These are phyloP conservation scores for Penicillium verhagenii DNA, from an alignment of 495 filamentous ascomycete genomes.

Conservation along the genomic window DNA sequence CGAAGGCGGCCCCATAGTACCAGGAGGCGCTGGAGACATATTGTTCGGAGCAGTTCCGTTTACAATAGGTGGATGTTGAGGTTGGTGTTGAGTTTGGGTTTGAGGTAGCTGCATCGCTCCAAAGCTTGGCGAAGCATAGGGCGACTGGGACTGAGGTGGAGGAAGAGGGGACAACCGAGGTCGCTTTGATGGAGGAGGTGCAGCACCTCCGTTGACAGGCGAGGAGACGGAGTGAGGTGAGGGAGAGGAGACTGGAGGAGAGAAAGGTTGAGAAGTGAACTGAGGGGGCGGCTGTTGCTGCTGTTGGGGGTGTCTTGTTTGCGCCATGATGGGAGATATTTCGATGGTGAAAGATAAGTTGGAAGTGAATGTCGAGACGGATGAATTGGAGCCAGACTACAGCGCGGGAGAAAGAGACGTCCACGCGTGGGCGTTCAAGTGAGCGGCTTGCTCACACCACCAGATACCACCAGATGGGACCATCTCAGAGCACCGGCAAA, in stretches of 20 bases:
- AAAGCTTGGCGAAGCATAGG: conserved; percentile 43
- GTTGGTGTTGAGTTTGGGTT: conserved; percentile 40
- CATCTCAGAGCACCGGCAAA: conserved; percentile 39
- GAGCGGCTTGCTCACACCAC: conserved; percentile 48
- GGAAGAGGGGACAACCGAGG: conserved; percentile 68
- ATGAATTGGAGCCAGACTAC: neutral
- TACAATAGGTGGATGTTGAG: conserved; percentile 31
- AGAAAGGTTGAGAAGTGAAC: conserved; percentile 50
- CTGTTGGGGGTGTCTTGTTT: conserved; percentile 49
- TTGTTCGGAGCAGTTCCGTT: conserved; percentile 38
- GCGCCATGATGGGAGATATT: conserved; percentile 57
- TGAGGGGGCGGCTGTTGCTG: conserved; percentile 36
- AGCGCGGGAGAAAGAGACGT: conserved; percentile 30
- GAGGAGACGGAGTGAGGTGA: conserved; percentile 46
- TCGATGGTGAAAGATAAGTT: conserved; percentile 19
- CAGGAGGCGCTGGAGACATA: conserved; percentile 39
- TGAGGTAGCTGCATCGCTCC: conserved; percentile 44
- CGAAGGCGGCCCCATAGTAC: conserved; percentile 79
- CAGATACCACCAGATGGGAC: conserved; percentile 40
- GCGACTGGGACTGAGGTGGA: conserved; percentile 40
- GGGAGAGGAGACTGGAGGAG: conserved; percentile 52
- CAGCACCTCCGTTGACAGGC: conserved; percentile 40
- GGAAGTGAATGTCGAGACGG: neutral
- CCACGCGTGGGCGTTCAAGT: conserved; percentile 38
- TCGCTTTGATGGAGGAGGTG: conserved; percentile 60